Base-by-base conservation (phyloP, 2,329 filamentous ascomycete species). In the Fusarium pseudograminearum region DNA sequence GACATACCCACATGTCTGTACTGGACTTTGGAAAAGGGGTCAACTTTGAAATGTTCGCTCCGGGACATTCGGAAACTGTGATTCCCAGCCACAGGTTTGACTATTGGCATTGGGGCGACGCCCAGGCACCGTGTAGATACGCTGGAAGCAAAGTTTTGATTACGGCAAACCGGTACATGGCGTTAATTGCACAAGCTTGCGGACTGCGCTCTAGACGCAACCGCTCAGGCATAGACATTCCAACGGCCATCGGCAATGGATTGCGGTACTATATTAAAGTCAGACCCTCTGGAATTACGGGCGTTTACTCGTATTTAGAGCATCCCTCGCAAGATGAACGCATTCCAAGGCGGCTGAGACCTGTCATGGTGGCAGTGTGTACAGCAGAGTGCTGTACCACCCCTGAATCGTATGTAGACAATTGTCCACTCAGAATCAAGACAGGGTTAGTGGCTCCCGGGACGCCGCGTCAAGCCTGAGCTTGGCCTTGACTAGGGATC, bases 351-450 rank as follows among this genome's bases (percentile, higher is more conserved):
- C 57, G 41, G 28, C 34, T 52, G 34, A 50, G 57, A 53, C 55
- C 52, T 62, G 61, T 70, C 64, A 51, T 36, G 41, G 52, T 59
- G 30, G 48, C 36, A 53, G 61, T 46, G 44, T 52, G 42, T 30
- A 34, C 40, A 45, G 22, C 20, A 42, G 20, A 36, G 15, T 28
- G 22, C 28, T 42, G 56, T 62, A 54, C 48, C 52, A 69, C 65
- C 66, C 66, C 66, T 69, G 65, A 69, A 56, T 62, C 65, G 61
- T 38, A 61, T 61, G 51, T 52, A 38, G 26, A 42, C 33, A 26
- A 38, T 44, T 65, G 51, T 50, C 71, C 69, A 72, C 67, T 73
- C 61, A 51, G 33, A 51, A 22, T 51, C 24, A 34, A 41, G 60
- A 36, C 30, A 61, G 45, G 46, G 58, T 38, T 53, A 65, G 69